Evolutionary conservation across 2,329 filamentous ascomycete genomes (phyloP), one percentile per base, ranked within the genome.

Genomic region (Sporothrix curviconia): DNA sequence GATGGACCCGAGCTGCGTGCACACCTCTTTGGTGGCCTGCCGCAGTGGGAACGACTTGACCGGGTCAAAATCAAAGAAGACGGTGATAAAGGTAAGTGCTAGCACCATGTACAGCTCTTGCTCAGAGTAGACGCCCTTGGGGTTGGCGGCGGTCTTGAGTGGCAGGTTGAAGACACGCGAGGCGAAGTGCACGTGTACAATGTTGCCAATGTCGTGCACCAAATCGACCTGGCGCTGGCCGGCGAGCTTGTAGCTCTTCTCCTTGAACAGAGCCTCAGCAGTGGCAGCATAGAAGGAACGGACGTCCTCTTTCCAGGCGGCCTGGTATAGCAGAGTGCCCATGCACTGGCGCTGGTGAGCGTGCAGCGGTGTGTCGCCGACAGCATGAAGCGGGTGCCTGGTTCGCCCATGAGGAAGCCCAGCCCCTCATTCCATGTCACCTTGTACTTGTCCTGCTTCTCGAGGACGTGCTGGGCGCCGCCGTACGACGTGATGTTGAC

Each of bases 221-320:
- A 92, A 76, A 64, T 94, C 89, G 40, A 90, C 79, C 66, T 89
- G 85, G 54, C 80, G 80, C 56, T 78, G 76, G 8, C 79, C 79
- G 1, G 69, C 72, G 28, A 92, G 77, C 57, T 77, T 79, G 69
- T 83, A 88, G 43, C 81, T 82, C 68, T 89, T 88, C 28, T 83
- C 77, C 0, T 73, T 68, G 19, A 95, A 75, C 3, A 94, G 75
- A 28, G 78, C 72, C 52, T 81, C 72, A 1, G 81, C 84, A 14
- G 81, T 84, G 32, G 80, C 74, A 11, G 83, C 76, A 67, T 87
- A 91, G 65, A 90, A 91, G 0, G 73, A 70, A 72, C 84, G 85
- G 64, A 90, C 76, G 9, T 83, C 76, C 8, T 74, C 70, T 39
- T 80, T 73, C 79, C 87, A 90, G 44, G 81, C 77, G 11, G 81